A percentile compares a stretch with the other conserved stretches of the same genome.
Evolutionary conservation across 768 basidiomycete species (phyloP).

Genomic region (Auriscalpium orientale): DNA sequence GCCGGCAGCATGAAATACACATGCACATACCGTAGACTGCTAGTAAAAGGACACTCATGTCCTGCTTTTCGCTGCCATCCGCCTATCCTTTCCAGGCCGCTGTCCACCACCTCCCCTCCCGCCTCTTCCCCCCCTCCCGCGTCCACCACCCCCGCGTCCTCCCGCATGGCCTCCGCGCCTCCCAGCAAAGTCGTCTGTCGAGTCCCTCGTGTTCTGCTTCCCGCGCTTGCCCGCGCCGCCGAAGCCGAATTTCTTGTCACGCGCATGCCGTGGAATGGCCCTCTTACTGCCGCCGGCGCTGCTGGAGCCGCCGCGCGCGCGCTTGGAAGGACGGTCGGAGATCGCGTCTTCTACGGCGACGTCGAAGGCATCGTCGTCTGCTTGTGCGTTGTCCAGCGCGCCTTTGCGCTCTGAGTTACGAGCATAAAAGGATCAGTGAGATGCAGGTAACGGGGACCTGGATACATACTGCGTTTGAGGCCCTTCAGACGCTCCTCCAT

Average conservation of each 20-base stretch:
- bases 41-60: constrained; percentile 1
- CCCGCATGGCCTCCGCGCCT: constrained; percentile 26
- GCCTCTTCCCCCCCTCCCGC: constrained; percentile 25
- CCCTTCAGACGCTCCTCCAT: constrained; percentile 81
- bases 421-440: not conserved
- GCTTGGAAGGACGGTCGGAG: constrained; percentile 62
- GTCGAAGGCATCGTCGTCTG: constrained; percentile 68
- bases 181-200: constrained; percentile 63
- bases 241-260: constrained; percentile 80
- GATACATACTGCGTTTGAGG: constrained; percentile 77
- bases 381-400: constrained; percentile 57
- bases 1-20: too few species aligned
- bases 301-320: constrained; percentile 16
- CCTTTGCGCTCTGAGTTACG: constrained; percentile 69
- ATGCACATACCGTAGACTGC: too few species aligned
- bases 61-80: constrained; percentile 32
- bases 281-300: constrained; percentile 21
- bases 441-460: not conserved
- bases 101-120: constrained; percentile 23
- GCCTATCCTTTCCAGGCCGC: constrained; percentile 53
- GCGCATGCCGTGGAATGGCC: constrained; percentile 46
- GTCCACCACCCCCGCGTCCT: constrained; percentile 24
- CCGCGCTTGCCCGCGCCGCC: constrained; percentile 60
- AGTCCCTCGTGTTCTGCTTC: constrained; percentile 78
- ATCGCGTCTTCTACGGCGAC: constrained; percentile 88